phyloP scores from a whole-genome alignment of 495 filamentous ascomycete species.

The Acidiella bohemica region DNA sequence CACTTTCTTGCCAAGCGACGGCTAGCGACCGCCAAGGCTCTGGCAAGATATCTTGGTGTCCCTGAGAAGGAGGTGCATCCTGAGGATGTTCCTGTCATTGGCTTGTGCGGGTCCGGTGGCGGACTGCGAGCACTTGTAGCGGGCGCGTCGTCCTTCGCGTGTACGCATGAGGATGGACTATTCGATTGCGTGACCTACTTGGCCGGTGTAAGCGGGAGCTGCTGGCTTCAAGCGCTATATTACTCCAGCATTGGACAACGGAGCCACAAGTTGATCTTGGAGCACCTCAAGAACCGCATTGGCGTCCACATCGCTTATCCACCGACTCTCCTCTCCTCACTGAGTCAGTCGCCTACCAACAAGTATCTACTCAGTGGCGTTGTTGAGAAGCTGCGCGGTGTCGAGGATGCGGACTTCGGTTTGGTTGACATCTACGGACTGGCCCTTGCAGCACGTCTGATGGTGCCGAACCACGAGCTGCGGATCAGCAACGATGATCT shows the following conservation, averaged over 20 bases:
- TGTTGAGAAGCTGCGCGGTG: slow-evolving; percentile 78
- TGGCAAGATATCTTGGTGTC: slow-evolving; percentile 70
- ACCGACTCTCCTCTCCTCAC: slow-evolving; percentile 58
- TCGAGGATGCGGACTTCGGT: slow-evolving; percentile 67
- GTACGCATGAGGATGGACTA: slow-evolving; percentile 67
- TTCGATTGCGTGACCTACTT: slow-evolving; percentile 92
- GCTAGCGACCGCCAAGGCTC: slow-evolving; percentile 48
- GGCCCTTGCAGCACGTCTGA: slow-evolving; percentile 63
- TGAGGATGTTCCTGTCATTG: slow-evolving; percentile 84
- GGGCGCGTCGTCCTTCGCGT: slow-evolving; percentile 69
- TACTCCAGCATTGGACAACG: slow-evolving; percentile 64
- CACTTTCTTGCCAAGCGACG: slow-evolving; percentile 52
- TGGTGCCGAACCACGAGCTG: slow-evolving; percentile 77
- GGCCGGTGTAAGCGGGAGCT: slow-evolving; percentile 86
- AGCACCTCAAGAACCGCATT: slow-evolving; percentile 74
- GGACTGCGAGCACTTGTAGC: slow-evolving; percentile 82
- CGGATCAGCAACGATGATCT: slow-evolving; percentile 61
- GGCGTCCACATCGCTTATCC: slow-evolving; percentile 86
- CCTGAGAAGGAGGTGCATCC: slow-evolving; percentile 70
- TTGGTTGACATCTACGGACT: slow-evolving; percentile 88
- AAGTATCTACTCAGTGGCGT: slow-evolving; percentile 79
- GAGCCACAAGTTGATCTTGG: slow-evolving; percentile 51
- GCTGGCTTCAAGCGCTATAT: slow-evolving; percentile 85
- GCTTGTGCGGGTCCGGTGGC: slow-evolving; percentile 84
- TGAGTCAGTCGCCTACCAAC: slow-evolving; percentile 75